Conservation (phyloP, 1,284 basidiomycete genomes). For the Rhodotorula mucilaginosa region DNA sequence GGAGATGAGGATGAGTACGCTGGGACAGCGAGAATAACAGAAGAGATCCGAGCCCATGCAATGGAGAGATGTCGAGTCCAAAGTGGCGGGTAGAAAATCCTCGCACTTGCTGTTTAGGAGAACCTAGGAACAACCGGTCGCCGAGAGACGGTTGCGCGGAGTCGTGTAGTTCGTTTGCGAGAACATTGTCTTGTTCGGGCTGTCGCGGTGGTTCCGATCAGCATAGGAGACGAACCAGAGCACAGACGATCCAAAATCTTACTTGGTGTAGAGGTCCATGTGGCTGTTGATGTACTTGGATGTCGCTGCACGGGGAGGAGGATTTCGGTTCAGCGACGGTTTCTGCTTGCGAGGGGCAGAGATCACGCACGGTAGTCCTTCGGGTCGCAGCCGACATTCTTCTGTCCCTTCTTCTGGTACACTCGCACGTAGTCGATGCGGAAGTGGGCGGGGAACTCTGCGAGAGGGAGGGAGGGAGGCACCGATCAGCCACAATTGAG, state of each 20-base stretch:
- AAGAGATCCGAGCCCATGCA: background rate
- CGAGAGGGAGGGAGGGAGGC: background rate
- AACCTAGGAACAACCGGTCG: background rate
- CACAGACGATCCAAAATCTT: background rate
- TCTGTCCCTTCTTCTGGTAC: constrained; percentile 27
- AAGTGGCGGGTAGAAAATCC: too few relatives aligned
- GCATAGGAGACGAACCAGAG: background rate
- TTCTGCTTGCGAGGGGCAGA: too few relatives aligned
- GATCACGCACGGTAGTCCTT: constrained; percentile 16
- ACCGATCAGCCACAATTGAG: too few relatives aligned
- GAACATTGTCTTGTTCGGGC: constrained; percentile 29
- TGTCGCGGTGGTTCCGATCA: background rate
- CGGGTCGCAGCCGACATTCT: constrained; percentile 28
- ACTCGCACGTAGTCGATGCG: constrained; percentile 37
- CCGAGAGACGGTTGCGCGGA: constrained; percentile 22
- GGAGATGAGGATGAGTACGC: background rate
- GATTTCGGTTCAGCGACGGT: too few relatives aligned
- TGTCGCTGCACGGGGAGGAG: constrained; percentile 7
- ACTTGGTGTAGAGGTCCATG: constrained; percentile 32
- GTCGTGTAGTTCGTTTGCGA: constrained; percentile 10
- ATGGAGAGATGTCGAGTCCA: background rate
- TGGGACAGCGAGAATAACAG: background rate
- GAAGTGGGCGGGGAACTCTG: constrained; percentile 28
- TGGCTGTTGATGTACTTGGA: constrained; percentile 32
- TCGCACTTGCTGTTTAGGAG: too few relatives aligned